These are phyloP conservation scores for Pochonia chlamydosporia DNA, from an alignment of 2,329 filamentous ascomycete species.

Conservation along the genomic window DNA sequence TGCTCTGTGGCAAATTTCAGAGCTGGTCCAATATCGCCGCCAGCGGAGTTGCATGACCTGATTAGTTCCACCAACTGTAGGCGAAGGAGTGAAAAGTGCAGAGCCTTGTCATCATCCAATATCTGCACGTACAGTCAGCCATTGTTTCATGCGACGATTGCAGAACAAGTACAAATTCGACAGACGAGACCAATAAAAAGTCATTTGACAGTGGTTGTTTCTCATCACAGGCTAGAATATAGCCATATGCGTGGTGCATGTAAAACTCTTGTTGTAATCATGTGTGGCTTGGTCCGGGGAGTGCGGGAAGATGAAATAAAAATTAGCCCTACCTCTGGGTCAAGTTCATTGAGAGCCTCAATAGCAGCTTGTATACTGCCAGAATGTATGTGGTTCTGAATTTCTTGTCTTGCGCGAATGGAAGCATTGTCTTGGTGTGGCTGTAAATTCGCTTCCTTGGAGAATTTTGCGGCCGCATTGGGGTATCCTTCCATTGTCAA, in stretches of 20 bases:
- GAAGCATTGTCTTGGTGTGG: constrained; percentile 65
- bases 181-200: constrained; percentile 8
- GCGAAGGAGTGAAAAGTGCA: constrained; percentile 86
- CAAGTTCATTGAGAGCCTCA: constrained; percentile 79
- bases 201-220: constrained; percentile 58
- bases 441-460: constrained; percentile 82
- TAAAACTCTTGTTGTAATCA: constrained; percentile 90
- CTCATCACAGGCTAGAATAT: constrained; percentile 80
- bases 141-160: background rate
- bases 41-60: constrained; percentile 60
- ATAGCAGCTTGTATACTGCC: constrained; percentile 85
- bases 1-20: constrained; percentile 83
- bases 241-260: constrained; percentile 99
- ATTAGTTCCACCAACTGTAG: constrained; percentile 94
- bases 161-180: background rate
- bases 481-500: constrained; percentile 94
- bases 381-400: constrained; percentile 76
- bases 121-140: constrained; percentile 53
- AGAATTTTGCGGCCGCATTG: constrained; percentile 87
- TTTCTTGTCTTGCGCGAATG: constrained; percentile 73
- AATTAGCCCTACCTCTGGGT: constrained; percentile 71
- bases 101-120: constrained; percentile 70
- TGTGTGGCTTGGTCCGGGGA: constrained; percentile 26
- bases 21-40: constrained; percentile 71
- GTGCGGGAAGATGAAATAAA: background rate